Conservation (phyloP, 1,284 basidiomycete genomes). For the Microbotryum violaceum region DNA sequence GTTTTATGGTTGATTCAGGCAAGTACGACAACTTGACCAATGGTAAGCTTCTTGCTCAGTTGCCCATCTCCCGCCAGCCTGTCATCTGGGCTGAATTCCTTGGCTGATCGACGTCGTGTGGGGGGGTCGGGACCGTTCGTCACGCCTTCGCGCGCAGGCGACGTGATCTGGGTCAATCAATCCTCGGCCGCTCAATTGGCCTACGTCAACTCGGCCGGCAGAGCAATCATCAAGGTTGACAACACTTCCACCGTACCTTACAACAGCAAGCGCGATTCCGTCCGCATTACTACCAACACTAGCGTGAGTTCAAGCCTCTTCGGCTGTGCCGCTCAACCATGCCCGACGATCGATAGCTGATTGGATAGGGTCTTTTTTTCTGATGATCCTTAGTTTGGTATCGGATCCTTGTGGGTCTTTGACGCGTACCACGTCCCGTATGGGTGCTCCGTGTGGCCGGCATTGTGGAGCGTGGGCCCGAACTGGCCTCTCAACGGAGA, state of each 20-base stretch:
- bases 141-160: conserved; percentile 4
- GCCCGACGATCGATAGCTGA: too few species aligned
- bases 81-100: background rate
- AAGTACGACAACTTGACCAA: conserved; percentile 27
- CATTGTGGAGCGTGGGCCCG: conserved; percentile 9
- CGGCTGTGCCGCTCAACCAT: too few species aligned
- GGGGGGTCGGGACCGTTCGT: background rate
- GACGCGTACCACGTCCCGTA: conserved; percentile 14
- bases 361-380: too few species aligned
- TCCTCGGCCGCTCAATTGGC: conserved; percentile 10
- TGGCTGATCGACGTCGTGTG: background rate
- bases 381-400: conserved; percentile 3
- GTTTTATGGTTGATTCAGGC: conserved; percentile 2
- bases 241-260: conserved; percentile 15
- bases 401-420: conserved; percentile 26
- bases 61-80: background rate
- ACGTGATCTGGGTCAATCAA: conserved; percentile 23
- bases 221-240: conserved; percentile 26
- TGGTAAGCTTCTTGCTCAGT: background rate
- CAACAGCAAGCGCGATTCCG: conserved; percentile 17
- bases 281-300: conserved; percentile 8
- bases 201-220: conserved; percentile 22
- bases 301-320: background rate
- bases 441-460: conserved; percentile 6
- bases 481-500: conserved; percentile 49